Percentiles rank a stretch among this genome's conserved stretches.
phyloP scores from a whole-genome alignment of 2,329 filamentous ascomycete species.

The Boeremia lycopersici region DNA sequence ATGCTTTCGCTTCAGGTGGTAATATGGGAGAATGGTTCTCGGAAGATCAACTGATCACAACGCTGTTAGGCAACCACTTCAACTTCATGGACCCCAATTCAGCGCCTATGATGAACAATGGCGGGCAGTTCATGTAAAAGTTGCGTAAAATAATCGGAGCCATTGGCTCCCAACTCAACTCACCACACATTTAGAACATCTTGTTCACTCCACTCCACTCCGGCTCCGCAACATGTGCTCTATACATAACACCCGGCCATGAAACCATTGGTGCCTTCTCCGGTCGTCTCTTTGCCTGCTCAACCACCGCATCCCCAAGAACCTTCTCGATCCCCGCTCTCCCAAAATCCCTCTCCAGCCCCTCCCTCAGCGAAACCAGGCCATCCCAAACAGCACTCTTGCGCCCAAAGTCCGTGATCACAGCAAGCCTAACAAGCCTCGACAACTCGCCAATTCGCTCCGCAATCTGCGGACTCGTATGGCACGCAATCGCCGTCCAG shows the following conservation, averaged over 20 bases:
- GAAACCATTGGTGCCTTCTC: slow-evolving; percentile 50
- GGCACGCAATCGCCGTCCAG: slow-evolving; percentile 54
- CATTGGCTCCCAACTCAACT: neutral
- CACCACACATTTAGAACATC: slow-evolving; percentile 27
- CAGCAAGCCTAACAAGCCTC: slow-evolving; percentile 46
- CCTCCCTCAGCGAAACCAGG: slow-evolving; percentile 23
- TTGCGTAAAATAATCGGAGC: neutral
- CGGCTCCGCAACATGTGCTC: slow-evolving; percentile 34
- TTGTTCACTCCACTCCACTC: slow-evolving; percentile 40
- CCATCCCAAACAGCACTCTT: slow-evolving; percentile 25
- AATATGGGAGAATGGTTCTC: slow-evolving; percentile 22
- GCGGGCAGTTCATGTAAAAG: slow-evolving; percentile 7
- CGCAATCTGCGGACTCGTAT: slow-evolving; percentile 53
- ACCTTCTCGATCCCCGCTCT: slow-evolving; percentile 52
- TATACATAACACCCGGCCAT: slow-evolving; percentile 44
- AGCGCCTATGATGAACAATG: slow-evolving; percentile 8
- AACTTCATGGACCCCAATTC: slow-evolving; percentile 17
- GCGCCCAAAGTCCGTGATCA: slow-evolving; percentile 50
- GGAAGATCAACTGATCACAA: slow-evolving; percentile 18
- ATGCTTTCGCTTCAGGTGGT: neutral
- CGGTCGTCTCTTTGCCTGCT: slow-evolving; percentile 45
- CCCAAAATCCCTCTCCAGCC: slow-evolving; percentile 38
- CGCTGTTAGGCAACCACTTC: slow-evolving; percentile 13
- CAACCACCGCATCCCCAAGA: slow-evolving; percentile 51
- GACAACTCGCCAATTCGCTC: slow-evolving; percentile 51